Conservation (phyloP, 2,329 filamentous ascomycete species). For the Xylariaceae sp. region DNA sequence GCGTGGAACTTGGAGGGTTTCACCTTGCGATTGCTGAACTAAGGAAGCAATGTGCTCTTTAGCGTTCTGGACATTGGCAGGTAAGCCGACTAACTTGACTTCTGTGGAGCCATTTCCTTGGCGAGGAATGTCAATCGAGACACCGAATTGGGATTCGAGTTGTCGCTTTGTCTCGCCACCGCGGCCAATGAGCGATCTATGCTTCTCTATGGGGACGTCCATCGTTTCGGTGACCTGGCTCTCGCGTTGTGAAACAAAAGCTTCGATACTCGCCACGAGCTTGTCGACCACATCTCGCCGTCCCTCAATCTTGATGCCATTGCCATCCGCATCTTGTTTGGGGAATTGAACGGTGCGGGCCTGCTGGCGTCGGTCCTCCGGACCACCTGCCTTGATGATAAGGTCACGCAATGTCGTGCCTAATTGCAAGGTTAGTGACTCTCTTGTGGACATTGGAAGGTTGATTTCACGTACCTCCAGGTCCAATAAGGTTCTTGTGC, state of each 20-base stretch:
- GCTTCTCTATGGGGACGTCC: constrained; percentile 85
- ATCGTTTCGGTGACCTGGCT: constrained; percentile 74
- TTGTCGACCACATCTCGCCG: constrained; percentile 80
- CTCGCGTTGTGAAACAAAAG: constrained; percentile 77
- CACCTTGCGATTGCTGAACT: constrained; percentile 81
- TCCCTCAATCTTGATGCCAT: constrained; percentile 84
- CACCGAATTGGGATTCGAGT: constrained; percentile 80
- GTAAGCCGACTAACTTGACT: constrained; percentile 79
- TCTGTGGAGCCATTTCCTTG: constrained; percentile 80
- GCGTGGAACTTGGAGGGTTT: constrained; percentile 79
- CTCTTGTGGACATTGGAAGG: neutral
- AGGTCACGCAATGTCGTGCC: constrained; percentile 83
- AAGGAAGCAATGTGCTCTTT: constrained; percentile 79
- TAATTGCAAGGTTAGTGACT: constrained; percentile 43
- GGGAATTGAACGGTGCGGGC: constrained; percentile 94
- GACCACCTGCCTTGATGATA: constrained; percentile 82
- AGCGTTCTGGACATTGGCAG: constrained; percentile 75
- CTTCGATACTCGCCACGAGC: constrained; percentile 77
- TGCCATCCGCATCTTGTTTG: constrained; percentile 77
- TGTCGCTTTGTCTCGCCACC: constrained; percentile 83
- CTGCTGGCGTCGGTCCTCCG: constrained; percentile 76
- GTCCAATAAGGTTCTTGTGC: constrained; percentile 84
- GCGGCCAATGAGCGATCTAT: constrained; percentile 84
- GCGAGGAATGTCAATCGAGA: constrained; percentile 85
- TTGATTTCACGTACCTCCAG: constrained; percentile 62